These are phyloP conservation scores for Chondrus crispus DNA, from an alignment of 23 red algal species.

Conservation along the genomic window DNA sequence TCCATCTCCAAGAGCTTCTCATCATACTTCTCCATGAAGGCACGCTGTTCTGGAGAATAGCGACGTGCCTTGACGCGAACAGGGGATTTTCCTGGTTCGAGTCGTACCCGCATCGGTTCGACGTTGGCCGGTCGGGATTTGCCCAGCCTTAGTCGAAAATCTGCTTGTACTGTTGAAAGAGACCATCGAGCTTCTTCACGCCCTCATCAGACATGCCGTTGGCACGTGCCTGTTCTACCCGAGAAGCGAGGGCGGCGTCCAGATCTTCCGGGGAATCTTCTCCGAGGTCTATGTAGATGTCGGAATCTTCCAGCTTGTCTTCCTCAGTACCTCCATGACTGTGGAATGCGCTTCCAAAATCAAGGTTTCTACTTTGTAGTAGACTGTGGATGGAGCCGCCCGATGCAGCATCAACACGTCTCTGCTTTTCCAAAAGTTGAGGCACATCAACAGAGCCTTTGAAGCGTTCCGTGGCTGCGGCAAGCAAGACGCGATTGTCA, in stretches of 20 bases:
- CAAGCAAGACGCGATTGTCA: not conserved
- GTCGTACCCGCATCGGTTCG: not conserved
- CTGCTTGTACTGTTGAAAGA: not conserved
- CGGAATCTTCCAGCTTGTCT: not conserved
- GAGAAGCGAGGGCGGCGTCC: not conserved
- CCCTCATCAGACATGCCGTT: not conserved
- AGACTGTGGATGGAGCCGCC: not conserved
- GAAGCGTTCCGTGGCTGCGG: not conserved
- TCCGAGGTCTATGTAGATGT: not conserved
- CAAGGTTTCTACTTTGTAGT: not conserved
- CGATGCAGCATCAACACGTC: not conserved
- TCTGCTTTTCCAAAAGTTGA: not conserved
- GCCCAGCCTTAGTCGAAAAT: slow-evolving; percentile 31
- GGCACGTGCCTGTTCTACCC: not conserved
- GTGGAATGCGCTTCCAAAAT: not conserved
- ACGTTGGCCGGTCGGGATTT: slow-evolving; percentile 33
- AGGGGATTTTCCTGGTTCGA: not conserved
- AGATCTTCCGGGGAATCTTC: not conserved
- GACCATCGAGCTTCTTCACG: not conserved
- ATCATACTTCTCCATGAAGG: not conserved
- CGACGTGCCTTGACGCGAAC: slow-evolving; percentile 11
- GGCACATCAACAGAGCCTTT: not conserved
- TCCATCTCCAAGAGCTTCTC: slow-evolving; percentile 16
- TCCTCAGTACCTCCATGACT: not conserved
- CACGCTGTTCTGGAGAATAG: slow-evolving; percentile 1